Base-by-base conservation (phyloP, 2,329 filamentous ascomycete genomes). In the Bipolaris oryzae region DNA sequence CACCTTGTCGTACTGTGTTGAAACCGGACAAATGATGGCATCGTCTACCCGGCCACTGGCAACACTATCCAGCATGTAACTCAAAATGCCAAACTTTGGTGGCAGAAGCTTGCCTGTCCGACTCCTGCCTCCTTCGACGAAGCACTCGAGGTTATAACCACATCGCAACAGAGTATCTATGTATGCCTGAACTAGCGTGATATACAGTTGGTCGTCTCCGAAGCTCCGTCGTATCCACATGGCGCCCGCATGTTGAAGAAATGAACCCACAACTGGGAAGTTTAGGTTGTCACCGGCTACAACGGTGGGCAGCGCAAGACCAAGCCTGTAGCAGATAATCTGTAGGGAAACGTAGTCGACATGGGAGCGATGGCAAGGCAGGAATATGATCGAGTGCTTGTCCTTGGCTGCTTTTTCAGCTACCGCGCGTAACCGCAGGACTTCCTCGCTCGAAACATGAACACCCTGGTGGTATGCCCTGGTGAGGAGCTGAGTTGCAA, bases 1-100 rank as follows among this genome's bases (percentile, higher is more conserved):
- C 53, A 99, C 95, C 73, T 98, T 99, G 81, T 99, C 95, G 73
- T 99, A 99, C 74, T 99, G 95, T 0, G 93, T 97, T 75, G 91
- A 96, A 43, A 99, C 95, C 0, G 95, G 95, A 67, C 94, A 96
- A 50, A 99, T 92, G 39, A 97, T 90, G 31, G 92, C 89, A 75
- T 99, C 95, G 44, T 96, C 83, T 0, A 96, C 92, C 6, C 93
- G 85, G 0, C 93, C 92, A 0, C 91, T 96, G 5, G 97, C 79
- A 13, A 99, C 83, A 65, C 92, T 96, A 66, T 99, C 95, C 16
- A 99, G 80, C 37, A 98, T 85, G 68, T 97, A 99, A 69, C 87
- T 91, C 25, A 99, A 79, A 57, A 99, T 97, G 9, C 95, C 95
- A 64, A 98, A 98, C 72, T 98, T 98, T 0, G 95, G 95, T 2